Conservation (phyloP, 805 yeast genomes). For the Cyberlindnera veronae region DNA sequence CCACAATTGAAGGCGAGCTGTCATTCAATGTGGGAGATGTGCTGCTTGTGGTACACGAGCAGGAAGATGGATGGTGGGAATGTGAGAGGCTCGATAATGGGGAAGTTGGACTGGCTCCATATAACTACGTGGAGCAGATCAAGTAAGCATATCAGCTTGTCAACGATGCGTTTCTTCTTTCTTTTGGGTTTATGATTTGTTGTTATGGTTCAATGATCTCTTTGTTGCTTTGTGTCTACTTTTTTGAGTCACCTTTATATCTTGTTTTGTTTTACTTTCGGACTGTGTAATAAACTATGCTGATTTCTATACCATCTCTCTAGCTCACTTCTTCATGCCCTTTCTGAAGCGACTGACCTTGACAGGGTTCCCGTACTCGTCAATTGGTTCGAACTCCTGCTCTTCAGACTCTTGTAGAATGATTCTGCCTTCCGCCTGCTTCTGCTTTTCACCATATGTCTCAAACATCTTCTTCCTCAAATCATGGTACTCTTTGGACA, state of each 20-base stretch:
- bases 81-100: conserved; percentile 48
- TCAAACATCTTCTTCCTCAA: conserved; percentile 30
- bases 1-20: conserved; percentile 58
- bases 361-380: conserved; percentile 55
- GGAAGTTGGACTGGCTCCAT: conserved; percentile 55
- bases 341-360: conserved; percentile 68
- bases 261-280: too few relatives aligned
- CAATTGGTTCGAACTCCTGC: conserved; percentile 63
- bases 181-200: too few relatives aligned
- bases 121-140: conserved; percentile 42
- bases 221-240: too few relatives aligned
- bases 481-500: conserved; percentile 30
- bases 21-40: conserved; percentile 56
- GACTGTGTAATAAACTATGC: too few relatives aligned
- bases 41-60: conserved; percentile 49
- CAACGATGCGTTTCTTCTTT: neutral
- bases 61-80: conserved; percentile 77
- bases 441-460: conserved; percentile 21
- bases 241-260: too few relatives aligned
- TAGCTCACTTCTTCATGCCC: conserved; percentile 6
- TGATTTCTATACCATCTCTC: too few relatives aligned
- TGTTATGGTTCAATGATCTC: too few relatives aligned
- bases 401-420: conserved; percentile 40
- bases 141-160: neutral
- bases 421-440: conserved; percentile 3